Conservation (phyloP, 805 yeast species). For the Ogataea parapolymorpha region DNA sequence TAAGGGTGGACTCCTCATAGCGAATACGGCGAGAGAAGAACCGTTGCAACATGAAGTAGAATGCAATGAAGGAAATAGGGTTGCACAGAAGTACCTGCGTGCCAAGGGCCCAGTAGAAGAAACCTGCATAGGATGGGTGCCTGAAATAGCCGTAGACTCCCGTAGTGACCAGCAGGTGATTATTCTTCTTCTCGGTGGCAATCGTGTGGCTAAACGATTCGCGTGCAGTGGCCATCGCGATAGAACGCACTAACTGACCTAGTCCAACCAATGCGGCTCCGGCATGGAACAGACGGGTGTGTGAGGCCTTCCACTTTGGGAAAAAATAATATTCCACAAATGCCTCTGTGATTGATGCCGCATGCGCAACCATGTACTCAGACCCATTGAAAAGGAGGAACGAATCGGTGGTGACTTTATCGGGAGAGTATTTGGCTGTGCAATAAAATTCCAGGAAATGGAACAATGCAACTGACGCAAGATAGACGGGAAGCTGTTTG, state of each 20-base stretch:
- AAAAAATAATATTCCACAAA: constrained; percentile 39
- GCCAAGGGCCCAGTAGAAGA: constrained; percentile 91
- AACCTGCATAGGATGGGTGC: constrained; percentile 92
- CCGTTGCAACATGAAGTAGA: constrained; percentile 53
- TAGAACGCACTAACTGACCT: constrained; percentile 70
- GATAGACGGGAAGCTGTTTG: constrained; percentile 40
- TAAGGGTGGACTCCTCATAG: constrained; percentile 65
- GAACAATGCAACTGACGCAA: constrained; percentile 54
- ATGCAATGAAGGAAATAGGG: constrained; percentile 54
- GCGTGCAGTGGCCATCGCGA: constrained; percentile 87
- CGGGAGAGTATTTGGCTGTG: constrained; percentile 72
- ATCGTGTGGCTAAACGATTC: constrained; percentile 81
- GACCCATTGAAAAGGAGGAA: constrained; percentile 63
- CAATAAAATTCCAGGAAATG: constrained; percentile 80
- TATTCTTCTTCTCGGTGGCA: constrained; percentile 45
- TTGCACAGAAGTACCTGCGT: constrained; percentile 70
- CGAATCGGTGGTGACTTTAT: constrained; percentile 66
- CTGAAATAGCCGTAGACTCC: constrained; percentile 70
- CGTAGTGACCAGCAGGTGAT: constrained; percentile 65
- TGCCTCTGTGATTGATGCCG: constrained; percentile 50
- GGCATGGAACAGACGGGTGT: constrained; percentile 40
- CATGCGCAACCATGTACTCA: constrained; percentile 56
- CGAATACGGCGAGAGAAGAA: constrained; percentile 69
- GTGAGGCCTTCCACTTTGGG: constrained; percentile 34
- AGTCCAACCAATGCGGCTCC: constrained; percentile 36